phyloP scores from a whole-genome alignment of 257 asterid genomes.

The Ballota nigra region DNA sequence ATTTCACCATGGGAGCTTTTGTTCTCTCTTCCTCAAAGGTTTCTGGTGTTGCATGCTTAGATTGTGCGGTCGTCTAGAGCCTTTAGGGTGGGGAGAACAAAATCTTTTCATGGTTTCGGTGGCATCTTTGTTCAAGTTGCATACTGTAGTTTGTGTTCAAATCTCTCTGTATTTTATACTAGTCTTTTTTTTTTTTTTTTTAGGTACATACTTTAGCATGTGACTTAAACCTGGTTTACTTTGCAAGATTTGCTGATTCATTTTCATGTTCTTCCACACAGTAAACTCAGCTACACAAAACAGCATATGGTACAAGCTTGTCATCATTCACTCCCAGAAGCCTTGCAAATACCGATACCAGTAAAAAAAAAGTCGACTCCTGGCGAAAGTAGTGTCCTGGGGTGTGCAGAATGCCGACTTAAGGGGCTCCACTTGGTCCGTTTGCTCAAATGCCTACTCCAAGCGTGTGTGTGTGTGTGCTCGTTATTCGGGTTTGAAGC shows the following conservation, averaged over 20 bases:
- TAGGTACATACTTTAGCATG: neutral
- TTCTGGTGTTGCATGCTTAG: conserved; percentile 33
- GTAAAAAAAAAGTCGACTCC: no score
- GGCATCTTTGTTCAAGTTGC: neutral
- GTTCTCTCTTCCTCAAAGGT: conserved; percentile 66
- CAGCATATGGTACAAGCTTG: no score
- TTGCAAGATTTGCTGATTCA: neutral
- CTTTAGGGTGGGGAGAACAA: conserved; percentile 35
- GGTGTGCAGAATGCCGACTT: no score
- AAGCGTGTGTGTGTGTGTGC: neutral
- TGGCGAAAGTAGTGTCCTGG: no score
- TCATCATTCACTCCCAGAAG: no score
- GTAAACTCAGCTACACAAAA: neutral
- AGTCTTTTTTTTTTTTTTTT: neutral
- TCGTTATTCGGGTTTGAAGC: neutral
- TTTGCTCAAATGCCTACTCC: neutral
- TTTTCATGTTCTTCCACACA: neutral
- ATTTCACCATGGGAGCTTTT: conserved; percentile 39
- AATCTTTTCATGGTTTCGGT: conserved; percentile 31
- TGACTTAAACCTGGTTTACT: neutral
- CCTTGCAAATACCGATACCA: no score
- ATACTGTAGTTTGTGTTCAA: neutral
- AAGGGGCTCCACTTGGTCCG: no score
- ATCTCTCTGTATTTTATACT: neutral
- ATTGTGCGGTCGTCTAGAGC: conserved; percentile 27